These are phyloP conservation scores for Eucommia ulmoides DNA, from an alignment of 257 asterid genomes.

Conservation along the genomic window DNA sequence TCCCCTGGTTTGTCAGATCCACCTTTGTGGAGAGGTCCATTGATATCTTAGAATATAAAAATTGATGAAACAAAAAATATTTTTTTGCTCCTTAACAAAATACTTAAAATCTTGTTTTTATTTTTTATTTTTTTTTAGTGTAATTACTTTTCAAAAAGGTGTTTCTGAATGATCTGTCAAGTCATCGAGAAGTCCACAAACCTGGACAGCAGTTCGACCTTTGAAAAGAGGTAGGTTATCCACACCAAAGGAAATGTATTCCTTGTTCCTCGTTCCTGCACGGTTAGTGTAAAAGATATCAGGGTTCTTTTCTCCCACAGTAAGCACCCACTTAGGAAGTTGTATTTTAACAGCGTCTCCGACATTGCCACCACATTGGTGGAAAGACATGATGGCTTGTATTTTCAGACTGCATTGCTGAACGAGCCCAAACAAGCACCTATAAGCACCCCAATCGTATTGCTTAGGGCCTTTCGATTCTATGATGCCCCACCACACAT, in stretches of 20 bases:
- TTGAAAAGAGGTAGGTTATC: background rate
- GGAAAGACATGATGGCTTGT: background rate
- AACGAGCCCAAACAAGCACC: background rate
- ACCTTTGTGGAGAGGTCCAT: too few species aligned
- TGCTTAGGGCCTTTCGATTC: background rate
- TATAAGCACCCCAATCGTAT: background rate
- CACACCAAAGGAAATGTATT: background rate
- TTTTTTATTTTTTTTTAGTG: too few species aligned
- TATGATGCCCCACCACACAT: background rate
- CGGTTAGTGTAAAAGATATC: background rate
- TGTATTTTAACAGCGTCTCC: background rate
- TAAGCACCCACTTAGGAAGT: background rate
- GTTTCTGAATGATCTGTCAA: too few species aligned
- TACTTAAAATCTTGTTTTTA: too few species aligned
- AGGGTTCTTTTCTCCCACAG: too few species aligned
- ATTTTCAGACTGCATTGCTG: background rate
- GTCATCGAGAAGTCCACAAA: too few species aligned
- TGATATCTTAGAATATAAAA: too few species aligned
- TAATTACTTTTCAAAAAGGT: too few species aligned
- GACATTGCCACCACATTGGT: background rate
- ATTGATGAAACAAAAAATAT: too few species aligned
- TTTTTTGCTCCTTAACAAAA: too few species aligned
- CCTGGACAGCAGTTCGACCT: background rate
- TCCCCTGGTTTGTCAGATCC: too few species aligned
- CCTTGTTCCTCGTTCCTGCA: background rate